Percentiles rank a stretch among this genome's conserved stretches.
Conservation (phyloP, 441 rosid species). For the Arabidopsis hybrid region DNA sequence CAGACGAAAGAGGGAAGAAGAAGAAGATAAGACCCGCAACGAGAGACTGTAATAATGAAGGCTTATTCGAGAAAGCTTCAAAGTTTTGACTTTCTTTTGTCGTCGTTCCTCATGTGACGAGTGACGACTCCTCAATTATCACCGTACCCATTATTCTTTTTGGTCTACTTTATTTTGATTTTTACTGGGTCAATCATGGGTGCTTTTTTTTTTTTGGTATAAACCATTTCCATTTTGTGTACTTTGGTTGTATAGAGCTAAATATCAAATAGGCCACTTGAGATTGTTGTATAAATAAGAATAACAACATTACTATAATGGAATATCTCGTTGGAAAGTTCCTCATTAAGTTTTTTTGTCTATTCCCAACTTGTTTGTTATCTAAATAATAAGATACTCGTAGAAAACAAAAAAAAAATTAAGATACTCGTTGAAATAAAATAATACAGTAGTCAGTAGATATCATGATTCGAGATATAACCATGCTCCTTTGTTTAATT, state of each 20-base stretch:
- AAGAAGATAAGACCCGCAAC: slow-evolving; percentile 32
- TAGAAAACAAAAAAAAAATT: neutral
- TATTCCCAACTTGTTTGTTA: neutral
- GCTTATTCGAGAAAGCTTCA: slow-evolving; percentile 9
- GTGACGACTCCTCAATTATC: neutral
- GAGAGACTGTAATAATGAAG: neutral
- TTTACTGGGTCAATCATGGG: neutral
- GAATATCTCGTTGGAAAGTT: neutral
- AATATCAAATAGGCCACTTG: too few relatives aligned
- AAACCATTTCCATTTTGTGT: too few relatives aligned
- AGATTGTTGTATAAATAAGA: neutral
- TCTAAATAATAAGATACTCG: neutral
- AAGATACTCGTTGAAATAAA: neutral
- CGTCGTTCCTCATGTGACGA: slow-evolving; percentile 22
- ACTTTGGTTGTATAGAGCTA: too few relatives aligned
- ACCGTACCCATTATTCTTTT: too few relatives aligned
- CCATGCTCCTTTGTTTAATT: too few relatives aligned
- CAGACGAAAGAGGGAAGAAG: slow-evolving; percentile 1
- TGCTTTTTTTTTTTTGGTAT: too few relatives aligned
- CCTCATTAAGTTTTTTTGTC: neutral
- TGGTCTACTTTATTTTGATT: too few relatives aligned
- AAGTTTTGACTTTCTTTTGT: slow-evolving; percentile 21
- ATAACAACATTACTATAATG: neutral
- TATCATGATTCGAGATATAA: too few relatives aligned
- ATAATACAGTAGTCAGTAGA: too few relatives aligned